Conservation (phyloP, 140 eudicot species). For the Ambrosia hybrid region DNA sequence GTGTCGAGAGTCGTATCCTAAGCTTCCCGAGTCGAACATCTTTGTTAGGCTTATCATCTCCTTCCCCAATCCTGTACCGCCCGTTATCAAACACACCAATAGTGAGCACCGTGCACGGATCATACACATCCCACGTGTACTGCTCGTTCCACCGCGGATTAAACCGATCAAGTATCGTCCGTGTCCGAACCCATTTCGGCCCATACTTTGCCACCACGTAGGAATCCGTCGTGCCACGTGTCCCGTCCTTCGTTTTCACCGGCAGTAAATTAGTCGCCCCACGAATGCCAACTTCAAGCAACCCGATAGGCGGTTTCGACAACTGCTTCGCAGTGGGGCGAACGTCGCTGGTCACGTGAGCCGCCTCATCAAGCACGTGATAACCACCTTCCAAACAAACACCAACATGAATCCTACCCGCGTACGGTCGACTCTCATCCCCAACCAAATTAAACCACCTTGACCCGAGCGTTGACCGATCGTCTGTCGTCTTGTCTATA, state of each 20-base stretch:
- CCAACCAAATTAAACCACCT: slow-evolving; percentile 83
- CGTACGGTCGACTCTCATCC: slow-evolving; percentile 60
- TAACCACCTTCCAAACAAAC: slow-evolving; percentile 91
- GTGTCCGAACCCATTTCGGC: slow-evolving; percentile 92
- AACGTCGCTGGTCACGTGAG: slow-evolving; percentile 88
- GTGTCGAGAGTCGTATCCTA: slow-evolving; percentile 76
- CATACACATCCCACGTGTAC: slow-evolving; percentile 92
- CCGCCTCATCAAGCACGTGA: slow-evolving; percentile 96
- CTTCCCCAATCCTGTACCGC: slow-evolving; percentile 53
- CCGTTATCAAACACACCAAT: slow-evolving; percentile 92
- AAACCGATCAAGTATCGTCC: slow-evolving; percentile 83
- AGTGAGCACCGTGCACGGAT: slow-evolving; percentile 91
- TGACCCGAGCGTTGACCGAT: slow-evolving; percentile 65
- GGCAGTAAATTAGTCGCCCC: slow-evolving; percentile 81
- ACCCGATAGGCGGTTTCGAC: slow-evolving; percentile 72
- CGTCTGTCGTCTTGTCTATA: slow-evolving; percentile 75
- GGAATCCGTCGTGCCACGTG: slow-evolving; percentile 87
- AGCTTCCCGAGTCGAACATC: slow-evolving; percentile 87
- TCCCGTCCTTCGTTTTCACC: slow-evolving; percentile 85
- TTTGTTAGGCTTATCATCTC: slow-evolving; percentile 44
- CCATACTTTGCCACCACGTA: slow-evolving; percentile 91
- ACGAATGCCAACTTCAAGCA: slow-evolving; percentile 83
- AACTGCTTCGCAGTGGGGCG: slow-evolving; percentile 82
- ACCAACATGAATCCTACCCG: slow-evolving; percentile 87
- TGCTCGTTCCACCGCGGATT: slow-evolving; percentile 97